Percentiles rank a stretch among this genome's conserved stretches.
Conservation (phyloP, 2,329 filamentous ascomycete species). For the Beauveria sp. region DNA sequence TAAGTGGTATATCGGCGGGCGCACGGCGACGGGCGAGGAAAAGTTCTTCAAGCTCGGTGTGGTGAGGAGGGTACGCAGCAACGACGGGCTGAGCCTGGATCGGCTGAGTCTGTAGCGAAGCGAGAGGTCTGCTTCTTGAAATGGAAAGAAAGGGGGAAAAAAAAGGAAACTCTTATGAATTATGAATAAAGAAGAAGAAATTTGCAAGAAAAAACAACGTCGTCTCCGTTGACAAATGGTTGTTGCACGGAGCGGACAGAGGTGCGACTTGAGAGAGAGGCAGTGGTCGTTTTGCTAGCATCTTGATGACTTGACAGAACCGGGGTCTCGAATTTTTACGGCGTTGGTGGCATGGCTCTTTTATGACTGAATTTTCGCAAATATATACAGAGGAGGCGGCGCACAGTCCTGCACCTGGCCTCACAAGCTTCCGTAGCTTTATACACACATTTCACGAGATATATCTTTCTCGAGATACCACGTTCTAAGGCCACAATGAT, state of each 20-base stretch:
- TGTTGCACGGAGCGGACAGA: no score
- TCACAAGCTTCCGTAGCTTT: not conserved
- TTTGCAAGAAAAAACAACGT: not conserved
- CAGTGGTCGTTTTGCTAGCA: not conserved
- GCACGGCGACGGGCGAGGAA: constrained; percentile 70
- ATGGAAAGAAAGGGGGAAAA: not conserved
- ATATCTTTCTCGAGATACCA: no score
- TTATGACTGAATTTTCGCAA: not conserved
- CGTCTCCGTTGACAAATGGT: no score
- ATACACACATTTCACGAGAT: not conserved
- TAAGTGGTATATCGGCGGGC: constrained; percentile 75
- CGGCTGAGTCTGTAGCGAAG: constrained; percentile 60
- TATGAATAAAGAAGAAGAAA: not conserved
- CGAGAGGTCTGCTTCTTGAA: no score
- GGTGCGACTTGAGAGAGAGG: no score
- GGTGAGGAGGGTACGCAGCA: constrained; percentile 63
- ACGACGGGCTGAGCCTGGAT: constrained; percentile 68
- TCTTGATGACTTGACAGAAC: not conserved
- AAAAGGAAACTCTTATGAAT: not conserved
- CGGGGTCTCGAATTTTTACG: not conserved
- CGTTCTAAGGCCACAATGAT: not conserved
- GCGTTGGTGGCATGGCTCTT: constrained; percentile 2
- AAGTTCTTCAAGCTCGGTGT: constrained; percentile 76
- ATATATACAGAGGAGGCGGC: constrained; percentile 1
- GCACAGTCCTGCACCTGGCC: not conserved